phyloP scores from a whole-genome alignment of 768 basidiomycete genomes.

The Pleurotus salmoneostramineus region DNA sequence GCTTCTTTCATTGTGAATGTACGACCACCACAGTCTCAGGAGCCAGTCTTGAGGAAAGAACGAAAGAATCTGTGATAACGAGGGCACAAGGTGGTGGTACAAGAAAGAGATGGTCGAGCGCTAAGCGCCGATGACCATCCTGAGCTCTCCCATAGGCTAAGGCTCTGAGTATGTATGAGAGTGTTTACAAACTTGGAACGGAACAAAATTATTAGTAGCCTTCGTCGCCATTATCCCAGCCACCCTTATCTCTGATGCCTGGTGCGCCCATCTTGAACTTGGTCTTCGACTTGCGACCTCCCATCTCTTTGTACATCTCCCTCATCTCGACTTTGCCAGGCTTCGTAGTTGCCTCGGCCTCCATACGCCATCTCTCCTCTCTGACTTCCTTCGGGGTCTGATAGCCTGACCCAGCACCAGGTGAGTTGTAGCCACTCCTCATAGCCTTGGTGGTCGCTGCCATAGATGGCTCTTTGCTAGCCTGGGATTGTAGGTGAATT shows the following conservation, averaged over 20 bases:
- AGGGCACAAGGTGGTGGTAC: too few relatives aligned
- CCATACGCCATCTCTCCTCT: slow-evolving; percentile 70
- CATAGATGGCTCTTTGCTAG: slow-evolving; percentile 34
- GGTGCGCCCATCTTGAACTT: slow-evolving; percentile 74
- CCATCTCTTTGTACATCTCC: slow-evolving; percentile 87
- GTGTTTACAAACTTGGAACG: too few relatives aligned
- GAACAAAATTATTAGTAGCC: slow-evolving; percentile 13
- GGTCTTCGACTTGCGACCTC: slow-evolving; percentile 72
- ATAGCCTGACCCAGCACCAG: slow-evolving; percentile 49
- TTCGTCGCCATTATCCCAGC: slow-evolving; percentile 50
- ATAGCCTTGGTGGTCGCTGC: slow-evolving; percentile 22
- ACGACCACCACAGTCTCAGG: too few relatives aligned
- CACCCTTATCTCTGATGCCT: slow-evolving; percentile 71
- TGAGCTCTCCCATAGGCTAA: too few relatives aligned
- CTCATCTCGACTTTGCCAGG: slow-evolving; percentile 86
- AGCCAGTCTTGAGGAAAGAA: too few relatives aligned
- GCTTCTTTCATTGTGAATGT: too few relatives aligned
- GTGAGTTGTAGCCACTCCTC: slow-evolving; percentile 45
- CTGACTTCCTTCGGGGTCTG: slow-evolving; percentile 77
- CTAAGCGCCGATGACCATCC: too few relatives aligned
- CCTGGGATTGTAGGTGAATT: slow-evolving; percentile 39
- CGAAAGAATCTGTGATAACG: too few relatives aligned
- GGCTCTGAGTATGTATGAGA: too few relatives aligned
- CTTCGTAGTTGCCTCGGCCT: slow-evolving; percentile 43
- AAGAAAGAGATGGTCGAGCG: too few relatives aligned